Conservation (phyloP, 305 asterid genomes). For the Solanum hybrid region DNA sequence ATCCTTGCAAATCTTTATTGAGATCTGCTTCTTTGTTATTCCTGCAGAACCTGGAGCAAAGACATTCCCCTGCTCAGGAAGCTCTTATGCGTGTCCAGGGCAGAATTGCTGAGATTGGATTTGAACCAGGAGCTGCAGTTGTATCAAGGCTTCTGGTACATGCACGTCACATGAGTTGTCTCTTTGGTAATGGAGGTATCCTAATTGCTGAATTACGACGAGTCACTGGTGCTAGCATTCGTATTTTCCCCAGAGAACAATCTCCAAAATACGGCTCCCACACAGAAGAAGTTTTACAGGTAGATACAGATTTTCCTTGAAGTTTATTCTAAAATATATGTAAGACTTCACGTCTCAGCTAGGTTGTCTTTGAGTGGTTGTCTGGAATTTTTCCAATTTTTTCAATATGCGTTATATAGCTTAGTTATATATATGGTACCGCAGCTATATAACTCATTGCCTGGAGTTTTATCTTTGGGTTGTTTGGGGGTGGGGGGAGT, state of each 20-base stretch:
- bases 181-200: conserved; percentile 12
- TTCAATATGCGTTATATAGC: background rate
- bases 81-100: conserved; percentile 20
- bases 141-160: conserved; percentile 21
- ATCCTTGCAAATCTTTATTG: background rate
- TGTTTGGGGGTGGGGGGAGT: background rate
- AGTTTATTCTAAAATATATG: background rate
- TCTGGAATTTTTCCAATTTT: background rate
- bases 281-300: conserved; percentile 19
- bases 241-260: conserved; percentile 16
- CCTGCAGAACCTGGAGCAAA: conserved; percentile 16
- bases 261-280: conserved; percentile 16
- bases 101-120: conserved; percentile 18
- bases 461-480: background rate
- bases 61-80: conserved; percentile 20
- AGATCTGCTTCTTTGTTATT: background rate
- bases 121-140: conserved; percentile 18
- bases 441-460: background rate
- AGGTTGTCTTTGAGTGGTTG: background rate
- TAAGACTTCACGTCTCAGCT: background rate
- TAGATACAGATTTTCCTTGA: conserved; percentile 2
- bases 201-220: conserved; percentile 14
- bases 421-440: background rate
- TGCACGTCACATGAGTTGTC: conserved; percentile 7
- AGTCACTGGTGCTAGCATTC: conserved; percentile 17